Evolutionary conservation across 1,139 yeast genomes (phyloP), one percentile per base, ranked within the genome.

Genomic region (Diutina ranongensis): DNA sequence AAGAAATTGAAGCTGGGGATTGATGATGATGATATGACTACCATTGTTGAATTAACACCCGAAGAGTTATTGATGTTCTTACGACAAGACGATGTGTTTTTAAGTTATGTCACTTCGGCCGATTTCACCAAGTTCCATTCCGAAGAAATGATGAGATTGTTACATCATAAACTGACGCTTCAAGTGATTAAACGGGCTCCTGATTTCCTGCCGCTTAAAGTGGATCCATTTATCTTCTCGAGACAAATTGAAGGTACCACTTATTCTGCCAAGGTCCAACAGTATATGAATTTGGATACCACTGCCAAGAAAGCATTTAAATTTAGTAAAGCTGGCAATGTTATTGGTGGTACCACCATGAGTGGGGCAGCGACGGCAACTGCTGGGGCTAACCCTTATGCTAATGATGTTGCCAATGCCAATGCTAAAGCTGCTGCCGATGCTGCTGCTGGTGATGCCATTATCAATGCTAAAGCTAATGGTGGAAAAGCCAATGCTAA

Each of bases 1-100:
- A 38, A 38, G n/a, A 38, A 38, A n/a, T 8, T 38, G 13, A 38
- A 38, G 28, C 42, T 38, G 42, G 42, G 42, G 19, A n/a, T 38
- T n/a, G 13, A 38, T 15, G 42, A 38, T 25, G 28, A 38, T 2
- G 42, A 38, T 13, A 21, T 38, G 28, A 38, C 33, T 3, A 38
- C 42, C 20, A 25, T 38, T 25, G 21, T 38, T 21, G 42, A 38
- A 15, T 18, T 38, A 3, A 38, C 42, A 8, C 32, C 42, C 31
- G 28, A 38, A 3, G 42, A 38, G 15, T 38, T 38, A 32, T 25
- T 38, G n/a, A 38, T 38, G 42, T 38, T 38, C 13, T 38, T 38
- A 21, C 25, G 25, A 7, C 42, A 38, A 25, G 42, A 38, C 32
- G 42, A 38, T 12, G 18, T 38, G 18, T 38, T 38, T n/a, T 25